These are phyloP conservation scores for Tetrahymena thermophila DNA, from an alignment of 73 alveolate species.

Conservation along the genomic window DNA sequence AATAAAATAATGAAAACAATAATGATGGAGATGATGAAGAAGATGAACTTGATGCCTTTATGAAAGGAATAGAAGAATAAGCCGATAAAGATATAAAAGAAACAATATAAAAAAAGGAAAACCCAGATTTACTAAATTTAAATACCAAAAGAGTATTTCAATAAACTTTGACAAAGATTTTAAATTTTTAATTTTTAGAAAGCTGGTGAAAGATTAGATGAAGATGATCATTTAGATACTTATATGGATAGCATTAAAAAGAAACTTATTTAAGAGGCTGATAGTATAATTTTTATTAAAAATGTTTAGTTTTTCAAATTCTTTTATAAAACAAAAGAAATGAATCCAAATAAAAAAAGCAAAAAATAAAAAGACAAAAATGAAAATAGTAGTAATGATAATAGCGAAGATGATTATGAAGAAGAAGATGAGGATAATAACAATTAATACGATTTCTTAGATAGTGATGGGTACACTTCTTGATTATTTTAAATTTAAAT, in stretches of 20 bases:
- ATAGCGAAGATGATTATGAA: background rate
- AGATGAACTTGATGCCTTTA: conserved; percentile 23
- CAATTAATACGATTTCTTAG: conserved; percentile 1
- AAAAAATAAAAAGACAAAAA: background rate
- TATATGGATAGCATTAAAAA: conserved; percentile 18
- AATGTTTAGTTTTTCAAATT: background rate
- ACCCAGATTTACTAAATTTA: background rate
- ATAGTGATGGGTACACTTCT: conserved; percentile 12
- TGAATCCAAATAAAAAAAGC: background rate
- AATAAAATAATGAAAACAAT: background rate
- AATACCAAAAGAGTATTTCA: background rate
- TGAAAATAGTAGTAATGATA: background rate
- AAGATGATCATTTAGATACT: conserved; percentile 32
- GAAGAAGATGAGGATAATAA: conserved; percentile 9
- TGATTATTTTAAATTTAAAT: no score
- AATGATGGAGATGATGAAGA: conserved; percentile 10
- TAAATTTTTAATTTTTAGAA: background rate
- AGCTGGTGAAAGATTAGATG: conserved; percentile 21
- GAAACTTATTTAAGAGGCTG: background rate
- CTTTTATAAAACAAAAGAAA: background rate
- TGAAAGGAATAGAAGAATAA: conserved; percentile 23
- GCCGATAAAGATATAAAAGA: conserved; percentile 13
- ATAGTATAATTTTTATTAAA: background rate
- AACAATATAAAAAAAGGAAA: background rate
- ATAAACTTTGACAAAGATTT: background rate